Percentiles rank a stretch among this genome's conserved stretches.
Conservation (phyloP, 2,329 filamentous ascomycete species). For the Fonsecaea pugnacius region DNA sequence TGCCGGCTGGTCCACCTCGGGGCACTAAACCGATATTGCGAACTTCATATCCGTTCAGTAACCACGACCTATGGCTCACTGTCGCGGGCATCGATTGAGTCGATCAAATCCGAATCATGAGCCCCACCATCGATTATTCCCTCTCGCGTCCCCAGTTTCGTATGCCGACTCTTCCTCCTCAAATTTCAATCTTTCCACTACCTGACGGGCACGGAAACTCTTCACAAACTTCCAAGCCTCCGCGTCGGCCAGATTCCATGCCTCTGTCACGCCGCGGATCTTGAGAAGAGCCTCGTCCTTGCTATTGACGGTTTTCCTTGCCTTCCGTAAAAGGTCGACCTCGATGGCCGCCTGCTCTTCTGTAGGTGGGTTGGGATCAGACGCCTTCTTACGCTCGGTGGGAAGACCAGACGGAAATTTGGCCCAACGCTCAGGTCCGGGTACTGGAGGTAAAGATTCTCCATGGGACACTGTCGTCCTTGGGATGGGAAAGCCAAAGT, state of each 20-base stretch:
- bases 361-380: slow-evolving; percentile 45
- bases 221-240: slow-evolving; percentile 68
- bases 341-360: slow-evolving; percentile 48
- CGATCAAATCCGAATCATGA: slow-evolving; percentile 10
- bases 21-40: neutral
- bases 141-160: slow-evolving; percentile 24
- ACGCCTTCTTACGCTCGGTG: slow-evolving; percentile 44
- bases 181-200: slow-evolving; percentile 63
- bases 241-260: slow-evolving; percentile 65
- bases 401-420: slow-evolving; percentile 47
- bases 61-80: neutral
- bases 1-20: neutral
- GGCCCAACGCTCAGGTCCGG: slow-evolving; percentile 62
- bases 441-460: slow-evolving; percentile 62
- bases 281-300: slow-evolving; percentile 45
- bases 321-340: slow-evolving; percentile 56
- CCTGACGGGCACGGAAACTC: slow-evolving; percentile 61
- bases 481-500: slow-evolving; percentile 83
- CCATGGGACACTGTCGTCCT: slow-evolving; percentile 55
- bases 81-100: neutral
- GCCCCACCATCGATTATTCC: slow-evolving; percentile 31
- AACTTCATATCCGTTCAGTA: neutral
- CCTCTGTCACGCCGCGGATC: slow-evolving; percentile 53
- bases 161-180: slow-evolving; percentile 58
- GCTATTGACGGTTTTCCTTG: slow-evolving; percentile 51